A percentile compares a stretch with the other conserved stretches of the same genome.
phyloP scores from a whole-genome alignment of 2,329 filamentous ascomycete species.

The Ophiostoma angusticollis region DNA sequence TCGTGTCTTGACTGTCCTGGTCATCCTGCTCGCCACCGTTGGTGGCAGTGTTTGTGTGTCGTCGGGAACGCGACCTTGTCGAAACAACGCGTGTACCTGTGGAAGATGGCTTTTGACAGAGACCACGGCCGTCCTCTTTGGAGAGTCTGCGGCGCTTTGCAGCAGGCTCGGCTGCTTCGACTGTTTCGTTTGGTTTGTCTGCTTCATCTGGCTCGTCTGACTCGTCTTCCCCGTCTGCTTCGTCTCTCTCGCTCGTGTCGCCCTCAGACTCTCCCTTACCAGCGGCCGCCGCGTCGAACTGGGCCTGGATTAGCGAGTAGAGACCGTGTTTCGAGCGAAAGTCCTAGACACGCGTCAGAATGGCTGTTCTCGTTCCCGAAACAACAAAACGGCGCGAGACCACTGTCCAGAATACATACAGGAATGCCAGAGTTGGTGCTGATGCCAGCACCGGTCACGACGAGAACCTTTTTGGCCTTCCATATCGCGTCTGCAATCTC shows the following conservation, averaged over 20 bases:
- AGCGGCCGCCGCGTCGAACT: slow-evolving; percentile 42
- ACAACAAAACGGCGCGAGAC: no score
- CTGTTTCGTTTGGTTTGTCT: no score
- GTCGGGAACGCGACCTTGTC: background rate
- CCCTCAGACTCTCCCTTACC: slow-evolving; percentile 10
- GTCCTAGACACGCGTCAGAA: slow-evolving; percentile 38
- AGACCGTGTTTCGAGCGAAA: slow-evolving; percentile 61
- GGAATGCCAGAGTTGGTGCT: slow-evolving; percentile 67
- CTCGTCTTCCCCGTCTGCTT: background rate
- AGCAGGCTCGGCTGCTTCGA: slow-evolving; percentile 11
- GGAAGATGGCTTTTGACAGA: background rate
- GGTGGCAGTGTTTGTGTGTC: background rate
- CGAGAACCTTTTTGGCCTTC: slow-evolving; percentile 55
- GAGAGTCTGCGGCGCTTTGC: slow-evolving; percentile 25
- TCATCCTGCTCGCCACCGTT: background rate
- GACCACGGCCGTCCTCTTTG: background rate
- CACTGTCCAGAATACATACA: no score
- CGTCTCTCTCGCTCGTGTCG: background rate
- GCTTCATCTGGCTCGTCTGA: background rate
- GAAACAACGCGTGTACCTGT: background rate
- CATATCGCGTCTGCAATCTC: slow-evolving; percentile 50
- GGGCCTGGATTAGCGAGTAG: slow-evolving; percentile 58
- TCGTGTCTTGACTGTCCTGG: background rate
- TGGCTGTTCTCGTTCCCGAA: no score
- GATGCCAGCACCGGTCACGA: slow-evolving; percentile 61